These are phyloP conservation scores for Daldinia grandis DNA, from an alignment of 495 filamentous ascomycete species.

Conservation along the genomic window DNA sequence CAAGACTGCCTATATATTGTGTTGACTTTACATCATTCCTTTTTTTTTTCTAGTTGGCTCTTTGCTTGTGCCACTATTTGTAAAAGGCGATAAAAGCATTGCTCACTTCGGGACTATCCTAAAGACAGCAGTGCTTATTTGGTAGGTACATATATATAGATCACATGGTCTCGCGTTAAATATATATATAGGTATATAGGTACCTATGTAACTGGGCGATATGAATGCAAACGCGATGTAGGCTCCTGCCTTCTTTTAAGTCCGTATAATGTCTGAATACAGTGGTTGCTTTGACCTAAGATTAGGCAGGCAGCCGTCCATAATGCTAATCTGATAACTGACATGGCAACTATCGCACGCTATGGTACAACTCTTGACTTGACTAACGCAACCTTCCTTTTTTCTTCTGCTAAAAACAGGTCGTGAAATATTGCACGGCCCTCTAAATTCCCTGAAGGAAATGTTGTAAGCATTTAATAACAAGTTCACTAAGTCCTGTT, in stretches of 20 bases:
- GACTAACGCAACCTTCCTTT: neutral
- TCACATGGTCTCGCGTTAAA: neutral
- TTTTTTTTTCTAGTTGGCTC: neutral
- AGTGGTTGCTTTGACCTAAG: neutral
- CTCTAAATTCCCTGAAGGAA: neutral
- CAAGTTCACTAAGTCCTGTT: no score
- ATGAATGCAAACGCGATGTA: neutral
- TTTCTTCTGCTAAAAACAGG: neutral
- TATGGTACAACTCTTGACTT: neutral
- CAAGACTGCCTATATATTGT: neutral
- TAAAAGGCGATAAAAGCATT: no score
- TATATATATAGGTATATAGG: no score
- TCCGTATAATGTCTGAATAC: neutral
- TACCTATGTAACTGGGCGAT: neutral
- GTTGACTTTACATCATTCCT: neutral
- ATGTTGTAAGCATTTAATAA: no score
- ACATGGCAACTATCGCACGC: neutral
- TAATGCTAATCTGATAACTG: neutral
- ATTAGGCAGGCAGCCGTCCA: neutral
- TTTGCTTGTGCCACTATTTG: neutral
- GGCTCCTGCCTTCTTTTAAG: no score
- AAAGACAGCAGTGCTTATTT: no score
- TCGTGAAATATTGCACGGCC: neutral
- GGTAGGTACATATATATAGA: neutral
- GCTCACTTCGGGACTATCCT: no score